Base-by-base conservation (phyloP, 352 stramenopile genomes). In the Phytopythium mirpurense region DNA sequence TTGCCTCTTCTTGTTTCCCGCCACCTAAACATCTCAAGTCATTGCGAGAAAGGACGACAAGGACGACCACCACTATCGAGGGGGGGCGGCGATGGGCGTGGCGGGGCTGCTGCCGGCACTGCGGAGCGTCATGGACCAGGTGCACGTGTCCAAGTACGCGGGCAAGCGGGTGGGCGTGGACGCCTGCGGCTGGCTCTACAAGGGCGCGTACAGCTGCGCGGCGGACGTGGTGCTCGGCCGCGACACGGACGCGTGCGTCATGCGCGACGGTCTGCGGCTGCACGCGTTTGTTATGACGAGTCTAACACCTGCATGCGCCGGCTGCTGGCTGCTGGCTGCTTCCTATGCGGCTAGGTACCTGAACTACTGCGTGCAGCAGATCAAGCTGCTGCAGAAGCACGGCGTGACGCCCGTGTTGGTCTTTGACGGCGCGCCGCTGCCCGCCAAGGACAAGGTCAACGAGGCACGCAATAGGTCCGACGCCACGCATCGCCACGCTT, bases 401-500 rank as follows among this genome's bases (percentile, higher is more conserved):
- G 62, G 83, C 9, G 76, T 98, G 52, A 90, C 70, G 15, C 93
- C 90, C 16, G 70, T 95, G 23, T 72, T 98, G 12, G 91, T 98
- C 11, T 98, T 98, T 32, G 95, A 98, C 62, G 95, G 93, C n/a
- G 92, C 78, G 11, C 62, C 85, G 51, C 49, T 98, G 23, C 91
- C 93, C 0, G 83, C 85, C 9, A 98, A 98, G 63, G 66, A 60
- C 3, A 71, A 71, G 26, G 71, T 85, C 32, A 89, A 89, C 35
- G 54, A 56, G 15, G 43, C 48, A 21, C 63, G 83, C 54, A 68
- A 73, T 54, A 75, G 67, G 78, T 90, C 29, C 29, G 29, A 9
- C 29, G 29, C n/a, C n/a, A n/a, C n/a, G n/a, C n/a, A n/a, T n/a
- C n/a, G n/a, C n/a, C n/a, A n/a, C n/a, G n/a, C n/a, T n/a, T n/a